A percentile compares a stretch with the other conserved stretches of the same genome.
Conservation (phyloP, 1,284 basidiomycete genomes). For the Leccinum huronense region DNA sequence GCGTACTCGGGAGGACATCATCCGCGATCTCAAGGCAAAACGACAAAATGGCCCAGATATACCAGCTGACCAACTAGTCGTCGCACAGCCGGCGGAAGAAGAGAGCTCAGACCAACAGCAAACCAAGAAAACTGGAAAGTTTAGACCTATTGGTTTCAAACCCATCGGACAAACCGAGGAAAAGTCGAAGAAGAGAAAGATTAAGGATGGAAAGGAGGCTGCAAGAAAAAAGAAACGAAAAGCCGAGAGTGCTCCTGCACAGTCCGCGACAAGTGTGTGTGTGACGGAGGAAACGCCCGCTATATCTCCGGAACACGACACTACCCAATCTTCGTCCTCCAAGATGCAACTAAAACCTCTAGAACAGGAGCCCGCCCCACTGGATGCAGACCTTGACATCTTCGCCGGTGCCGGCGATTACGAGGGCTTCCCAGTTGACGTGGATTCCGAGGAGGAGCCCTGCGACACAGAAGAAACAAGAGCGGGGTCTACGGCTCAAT, state of each 20-base stretch:
- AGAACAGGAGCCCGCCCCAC: slow-evolving; percentile 15
- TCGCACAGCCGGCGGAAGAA: slow-evolving; percentile 17
- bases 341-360: slow-evolving; percentile 1
- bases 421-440: slow-evolving; percentile 61
- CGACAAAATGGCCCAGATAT: slow-evolving; percentile 35
- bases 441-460: slow-evolving; percentile 43
- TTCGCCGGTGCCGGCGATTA: slow-evolving; percentile 88
- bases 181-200: slow-evolving; percentile 57
- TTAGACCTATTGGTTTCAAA: slow-evolving; percentile 78
- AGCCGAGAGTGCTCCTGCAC: slow-evolving; percentile 20
- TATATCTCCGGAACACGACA: not conserved
- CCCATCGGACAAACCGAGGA: slow-evolving; percentile 46
- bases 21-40: slow-evolving; percentile 71
- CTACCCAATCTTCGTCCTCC: slow-evolving; percentile 7
- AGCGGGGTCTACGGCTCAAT: not conserved
- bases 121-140: slow-evolving; percentile 65
- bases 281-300: slow-evolving; percentile 13
- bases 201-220: slow-evolving; percentile 40
- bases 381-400: slow-evolving; percentile 67
- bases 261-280: slow-evolving; percentile 33
- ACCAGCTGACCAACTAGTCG: slow-evolving; percentile 17
- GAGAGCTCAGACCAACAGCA: slow-evolving; percentile 45
- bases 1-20: slow-evolving; percentile 69
- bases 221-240: slow-evolving; percentile 53
- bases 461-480: slow-evolving; percentile 3